Evolutionary conservation across 2,329 filamentous ascomycete genomes (phyloP).

Genomic region (Mariannaea sp.): DNA sequence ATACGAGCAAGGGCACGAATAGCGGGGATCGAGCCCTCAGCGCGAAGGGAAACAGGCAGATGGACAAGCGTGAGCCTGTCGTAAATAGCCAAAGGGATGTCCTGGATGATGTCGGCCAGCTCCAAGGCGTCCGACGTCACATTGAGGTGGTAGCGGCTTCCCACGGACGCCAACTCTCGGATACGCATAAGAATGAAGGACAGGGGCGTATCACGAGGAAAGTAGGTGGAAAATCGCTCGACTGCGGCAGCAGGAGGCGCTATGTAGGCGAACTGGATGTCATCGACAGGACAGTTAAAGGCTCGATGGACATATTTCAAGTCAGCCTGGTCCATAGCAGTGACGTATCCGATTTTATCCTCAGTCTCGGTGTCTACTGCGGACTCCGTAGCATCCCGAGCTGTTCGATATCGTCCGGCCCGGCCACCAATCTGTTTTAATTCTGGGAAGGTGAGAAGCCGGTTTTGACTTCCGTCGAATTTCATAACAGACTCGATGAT

Average conservation of each 20-base stretch:
- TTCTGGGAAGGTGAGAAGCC: conserved; percentile 71
- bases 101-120: conserved; percentile 76
- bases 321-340: conserved; percentile 75
- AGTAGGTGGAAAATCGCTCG: conserved; percentile 79
- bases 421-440: conserved; percentile 95
- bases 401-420: conserved; percentile 83
- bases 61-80: conserved; percentile 79
- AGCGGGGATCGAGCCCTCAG: conserved; percentile 52
- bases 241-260: conserved; percentile 72
- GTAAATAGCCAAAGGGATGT: conserved; percentile 67
- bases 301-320: conserved; percentile 64
- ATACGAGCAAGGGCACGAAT: conserved; percentile 69
- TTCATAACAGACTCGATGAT: conserved; percentile 83
- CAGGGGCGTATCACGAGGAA: conserved; percentile 79
- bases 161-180: conserved; percentile 68
- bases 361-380: conserved; percentile 15
- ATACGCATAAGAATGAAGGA: conserved; percentile 81
- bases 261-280: conserved; percentile 73
- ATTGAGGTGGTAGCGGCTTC: conserved; percentile 69
- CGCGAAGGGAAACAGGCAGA: conserved; percentile 67
- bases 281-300: conserved; percentile 66
- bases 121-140: conserved; percentile 62
- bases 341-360: conserved; percentile 70
- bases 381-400: conserved; percentile 39
- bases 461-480: conserved; percentile 63